Conservation (phyloP, 176 grass and related monocot genomes). For the Thalia dealbata region DNA sequence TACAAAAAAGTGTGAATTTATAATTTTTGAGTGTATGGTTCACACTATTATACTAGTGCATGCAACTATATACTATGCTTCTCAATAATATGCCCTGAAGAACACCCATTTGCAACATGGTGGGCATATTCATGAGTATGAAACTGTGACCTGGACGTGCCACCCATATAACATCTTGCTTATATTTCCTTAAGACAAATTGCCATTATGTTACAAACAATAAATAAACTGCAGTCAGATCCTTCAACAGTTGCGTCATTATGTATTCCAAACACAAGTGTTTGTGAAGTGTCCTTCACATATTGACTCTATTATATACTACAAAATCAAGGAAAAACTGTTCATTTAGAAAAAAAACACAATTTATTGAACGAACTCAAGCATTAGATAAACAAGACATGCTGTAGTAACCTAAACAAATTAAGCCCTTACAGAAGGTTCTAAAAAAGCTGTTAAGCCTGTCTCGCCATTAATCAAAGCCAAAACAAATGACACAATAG, state of each 20-base stretch:
- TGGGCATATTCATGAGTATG: too few relatives aligned
- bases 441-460: conserved; percentile 66
- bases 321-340: neutral
- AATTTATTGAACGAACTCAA: neutral
- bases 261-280: neutral
- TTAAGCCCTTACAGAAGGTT: conserved; percentile 76
- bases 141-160: too few relatives aligned
- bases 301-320: neutral
- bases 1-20: too few relatives aligned
- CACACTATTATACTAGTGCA: neutral
- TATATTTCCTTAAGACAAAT: too few relatives aligned
- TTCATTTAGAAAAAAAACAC: neutral
- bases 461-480: conserved; percentile 96
- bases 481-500: conserved; percentile 82
- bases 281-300: neutral
- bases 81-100: too few relatives aligned
- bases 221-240: neutral
- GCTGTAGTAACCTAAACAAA: neutral
- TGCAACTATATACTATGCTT: too few relatives aligned
- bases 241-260: neutral
- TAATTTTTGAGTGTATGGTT: neutral
- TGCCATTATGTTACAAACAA: too few relatives aligned
- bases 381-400: neutral
- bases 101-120: too few relatives aligned
- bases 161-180: too few relatives aligned